Evolutionary conservation across 2,329 filamentous ascomycete genomes (phyloP).

Genomic region (Ophiognomonia clavigignenti-juglandacearum): DNA sequence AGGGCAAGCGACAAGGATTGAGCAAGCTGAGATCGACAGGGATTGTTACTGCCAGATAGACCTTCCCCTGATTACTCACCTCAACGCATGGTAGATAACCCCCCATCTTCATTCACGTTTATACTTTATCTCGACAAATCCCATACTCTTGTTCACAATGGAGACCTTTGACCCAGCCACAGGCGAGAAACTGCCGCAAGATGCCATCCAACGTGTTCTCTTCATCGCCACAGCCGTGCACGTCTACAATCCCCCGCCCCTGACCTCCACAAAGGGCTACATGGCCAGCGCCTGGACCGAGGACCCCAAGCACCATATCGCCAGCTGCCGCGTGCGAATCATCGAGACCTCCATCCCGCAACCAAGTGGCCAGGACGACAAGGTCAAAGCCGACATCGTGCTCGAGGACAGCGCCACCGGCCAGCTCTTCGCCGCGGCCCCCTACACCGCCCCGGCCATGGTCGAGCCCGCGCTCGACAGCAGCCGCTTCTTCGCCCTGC

Average conservation of each 20-base stretch:
- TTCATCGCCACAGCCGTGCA: slow-evolving; percentile 72
- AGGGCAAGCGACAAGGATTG: no score
- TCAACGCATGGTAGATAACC: no score
- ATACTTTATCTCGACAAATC: not conserved
- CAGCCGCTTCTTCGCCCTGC: slow-evolving; percentile 77
- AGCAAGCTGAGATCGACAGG: no score
- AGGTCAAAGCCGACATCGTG: slow-evolving; percentile 68
- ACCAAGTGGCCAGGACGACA: slow-evolving; percentile 37
- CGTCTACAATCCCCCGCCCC: slow-evolving; percentile 82
- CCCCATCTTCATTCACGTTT: no score
- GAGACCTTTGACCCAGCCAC: slow-evolving; percentile 67
- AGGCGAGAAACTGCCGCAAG: slow-evolving; percentile 60
- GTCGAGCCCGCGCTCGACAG: slow-evolving; percentile 78
- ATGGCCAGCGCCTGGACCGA: slow-evolving; percentile 72
- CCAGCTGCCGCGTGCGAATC: slow-evolving; percentile 76
- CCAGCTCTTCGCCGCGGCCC: slow-evolving; percentile 77
- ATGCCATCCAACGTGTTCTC: slow-evolving; percentile 80
- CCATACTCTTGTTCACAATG: slow-evolving; percentile 36
- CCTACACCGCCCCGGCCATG: slow-evolving; percentile 60
- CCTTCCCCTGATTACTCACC: no score
- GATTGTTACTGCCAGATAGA: no score
- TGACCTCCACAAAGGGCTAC: slow-evolving; percentile 74
- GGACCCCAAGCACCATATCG: slow-evolving; percentile 69
- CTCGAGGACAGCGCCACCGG: slow-evolving; percentile 71
- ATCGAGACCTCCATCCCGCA: slow-evolving; percentile 64